Base-by-base conservation (phyloP, 2,329 filamentous ascomycete genomes). In the Hypocreales sp. region DNA sequence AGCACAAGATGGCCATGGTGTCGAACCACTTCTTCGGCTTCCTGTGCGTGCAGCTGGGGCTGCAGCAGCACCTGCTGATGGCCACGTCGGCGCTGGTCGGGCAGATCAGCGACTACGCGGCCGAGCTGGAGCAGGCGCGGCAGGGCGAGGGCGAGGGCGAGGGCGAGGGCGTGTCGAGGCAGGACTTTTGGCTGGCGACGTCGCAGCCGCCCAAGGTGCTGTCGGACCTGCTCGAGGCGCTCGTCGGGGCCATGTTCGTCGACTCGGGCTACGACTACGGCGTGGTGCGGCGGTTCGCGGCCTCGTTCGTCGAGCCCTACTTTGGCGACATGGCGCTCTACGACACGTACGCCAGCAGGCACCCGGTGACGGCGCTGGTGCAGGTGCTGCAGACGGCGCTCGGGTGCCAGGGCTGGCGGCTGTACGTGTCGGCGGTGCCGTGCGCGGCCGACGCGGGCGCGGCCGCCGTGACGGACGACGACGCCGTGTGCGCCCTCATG, bases 1-100 rank as follows among this genome's bases (percentile, higher is more conserved):
- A 95, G 52, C 87, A 95, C 62, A 95, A 95, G 56, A 94, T 92
- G 75, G 83, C 86, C n/a, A 94, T 98, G 81, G 86, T 90, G 0
- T 90, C 82, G 28, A 98, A 98, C 55, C 84, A 86, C 34, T 98
- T 95, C 45, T 64, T 94, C 2, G 83, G 80, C 2, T 81, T 75
- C 12, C 60, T 95, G 4, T 79, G 79, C 32, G 81, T 92, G 4
- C 66, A 71, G 25, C 65, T 95, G 1, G 76, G 69, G 1, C 77
- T 95, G 30, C 74, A 94, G 45, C 68, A 61, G 26, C 75, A 87
- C 45, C 55, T 95, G 11, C 66, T 72, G 0, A 54, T 62, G 5
- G 61, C 79, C 7, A 58, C 55, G 3, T 40, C 51, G 0, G 16
- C 36, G 0, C 38, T 55, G 0, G 50, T 61, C 19, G 52, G 47